A percentile compares a stretch with the other conserved stretches of the same genome.
phyloP scores from a whole-genome alignment of 768 basidiomycete genomes.

The Botryobasidium botryosum region DNA sequence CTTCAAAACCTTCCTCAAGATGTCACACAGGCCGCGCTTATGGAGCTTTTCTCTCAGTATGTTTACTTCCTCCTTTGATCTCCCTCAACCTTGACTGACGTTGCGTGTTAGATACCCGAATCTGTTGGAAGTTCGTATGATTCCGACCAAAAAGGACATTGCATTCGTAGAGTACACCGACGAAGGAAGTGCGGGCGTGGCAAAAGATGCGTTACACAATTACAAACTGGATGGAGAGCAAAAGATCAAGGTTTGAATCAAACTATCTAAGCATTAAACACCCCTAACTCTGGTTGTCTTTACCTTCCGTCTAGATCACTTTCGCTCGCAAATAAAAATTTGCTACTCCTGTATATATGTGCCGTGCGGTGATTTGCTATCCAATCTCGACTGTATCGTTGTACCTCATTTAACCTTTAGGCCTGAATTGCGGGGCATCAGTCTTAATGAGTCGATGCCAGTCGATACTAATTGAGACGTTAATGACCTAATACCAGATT shows the following conservation, averaged over 20 bases:
- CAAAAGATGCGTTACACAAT: slow-evolving; percentile 94
- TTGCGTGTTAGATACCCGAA: slow-evolving; percentile 60
- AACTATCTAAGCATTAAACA: background rate
- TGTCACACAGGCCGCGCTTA: slow-evolving; percentile 83
- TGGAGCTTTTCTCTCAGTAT: slow-evolving; percentile 80
- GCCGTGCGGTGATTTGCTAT: too few species aligned
- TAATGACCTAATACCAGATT: too few species aligned
- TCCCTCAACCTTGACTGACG: background rate
- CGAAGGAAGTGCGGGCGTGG: slow-evolving; percentile 77
- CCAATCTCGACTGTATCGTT: too few species aligned
- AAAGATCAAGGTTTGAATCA: slow-evolving; percentile 75
- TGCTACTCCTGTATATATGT: background rate
- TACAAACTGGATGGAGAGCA: slow-evolving; percentile 94
- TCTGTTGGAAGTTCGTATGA: slow-evolving; percentile 92
- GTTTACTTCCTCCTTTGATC: slow-evolving; percentile 17
- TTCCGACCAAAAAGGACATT: slow-evolving; percentile 92
- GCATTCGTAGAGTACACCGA: slow-evolving; percentile 97
- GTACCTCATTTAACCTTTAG: too few species aligned
- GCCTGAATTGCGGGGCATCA: too few species aligned
- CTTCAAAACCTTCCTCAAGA: slow-evolving; percentile 89
- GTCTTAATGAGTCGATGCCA: too few species aligned
- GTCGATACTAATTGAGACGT: too few species aligned
- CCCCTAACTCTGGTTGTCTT: background rate
- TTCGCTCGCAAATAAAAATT: slow-evolving; percentile 2
- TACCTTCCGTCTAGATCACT: slow-evolving; percentile 1